Base-by-base conservation (phyloP, 345 rosid species). In the Erucastrum elatum region DNA sequence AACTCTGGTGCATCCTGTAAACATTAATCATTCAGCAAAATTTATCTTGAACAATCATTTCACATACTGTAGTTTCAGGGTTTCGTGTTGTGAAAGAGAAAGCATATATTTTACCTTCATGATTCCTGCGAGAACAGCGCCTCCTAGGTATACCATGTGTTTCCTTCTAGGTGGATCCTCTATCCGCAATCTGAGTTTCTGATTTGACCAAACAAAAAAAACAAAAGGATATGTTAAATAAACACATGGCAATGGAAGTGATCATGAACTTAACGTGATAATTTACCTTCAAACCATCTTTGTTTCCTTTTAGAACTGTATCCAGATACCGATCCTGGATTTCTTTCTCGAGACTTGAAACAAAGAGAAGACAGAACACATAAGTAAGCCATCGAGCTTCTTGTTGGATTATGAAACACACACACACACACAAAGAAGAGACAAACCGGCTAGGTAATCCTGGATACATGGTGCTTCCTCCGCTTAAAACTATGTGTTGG, bases 391-490 rank as follows among this genome's bases (percentile, higher is more conserved):
- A 56, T 37, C 12, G 5, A 68, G 46, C 49, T 73, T 73, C 51
- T 76, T 74, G 35, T 61, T 75, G 27, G 35, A 34, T 63, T 11
- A 33, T 21, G 44, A 60, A 11, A 29, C 3, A 29, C 15, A 16
- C 37, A 3, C 56, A 51, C 56, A 30, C 17, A 27, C 31, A 56
- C 37, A 8, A 51, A 51, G 7, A 10, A 35, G 21, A 39, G 8
- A 70, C 75, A 25, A 78, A 95, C 99, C 98, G 93, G 83, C 99
- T 95, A 84, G 98, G 99, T 67, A 95, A 86, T 74, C 99, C 99
- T 25, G 98, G 99, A 66, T 93, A 91, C 99, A 95, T 95, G 75
- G 99, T 93, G 88, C 99, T 95, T 79, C 98, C 99, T 77, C 99
- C 99, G 75, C 99, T 93, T 84, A 95, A 84, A 34, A 95, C 99